Conservation (phyloP, 495 filamentous ascomycete species). For the Aspergillus homomorphus region DNA sequence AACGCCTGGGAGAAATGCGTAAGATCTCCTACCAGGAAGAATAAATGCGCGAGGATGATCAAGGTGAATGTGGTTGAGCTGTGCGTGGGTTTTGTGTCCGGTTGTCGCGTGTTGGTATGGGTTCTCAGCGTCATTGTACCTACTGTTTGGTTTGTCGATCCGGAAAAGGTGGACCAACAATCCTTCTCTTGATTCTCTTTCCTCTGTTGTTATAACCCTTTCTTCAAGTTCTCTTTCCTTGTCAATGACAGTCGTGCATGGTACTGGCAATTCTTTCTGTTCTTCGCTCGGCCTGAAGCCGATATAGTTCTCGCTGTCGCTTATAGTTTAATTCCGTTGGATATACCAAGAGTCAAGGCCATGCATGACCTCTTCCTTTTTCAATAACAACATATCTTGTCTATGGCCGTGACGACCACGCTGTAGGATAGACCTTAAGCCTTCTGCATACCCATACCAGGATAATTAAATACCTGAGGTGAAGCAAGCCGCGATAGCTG, state of each 20-base stretch:
- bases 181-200: not conserved
- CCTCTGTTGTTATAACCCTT: not conserved
- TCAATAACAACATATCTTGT: too few species aligned
- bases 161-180: not conserved
- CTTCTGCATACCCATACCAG: too few species aligned
- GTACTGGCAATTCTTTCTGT: not conserved
- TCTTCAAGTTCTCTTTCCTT: not conserved
- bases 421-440: too few species aligned
- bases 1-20: constrained; percentile 92
- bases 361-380: not conserved
- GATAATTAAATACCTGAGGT: too few species aligned
- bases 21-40: constrained; percentile 97
- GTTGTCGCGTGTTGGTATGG: not conserved
- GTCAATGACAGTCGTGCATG: not conserved
- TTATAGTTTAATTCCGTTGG: not conserved
- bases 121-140: not conserved
- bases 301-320: not conserved
- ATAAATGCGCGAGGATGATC: constrained; percentile 16
- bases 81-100: not conserved
- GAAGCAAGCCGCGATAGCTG: too few species aligned
- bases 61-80: not conserved
- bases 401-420: too few species aligned
- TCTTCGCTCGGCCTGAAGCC: not conserved
- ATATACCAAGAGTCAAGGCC: constrained; percentile 6
- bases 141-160: not conserved